A percentile compares a stretch with the other conserved stretches of the same genome.
phyloP scores from a whole-genome alignment of 306 rosid genomes.

The Pyrus betulifolia region DNA sequence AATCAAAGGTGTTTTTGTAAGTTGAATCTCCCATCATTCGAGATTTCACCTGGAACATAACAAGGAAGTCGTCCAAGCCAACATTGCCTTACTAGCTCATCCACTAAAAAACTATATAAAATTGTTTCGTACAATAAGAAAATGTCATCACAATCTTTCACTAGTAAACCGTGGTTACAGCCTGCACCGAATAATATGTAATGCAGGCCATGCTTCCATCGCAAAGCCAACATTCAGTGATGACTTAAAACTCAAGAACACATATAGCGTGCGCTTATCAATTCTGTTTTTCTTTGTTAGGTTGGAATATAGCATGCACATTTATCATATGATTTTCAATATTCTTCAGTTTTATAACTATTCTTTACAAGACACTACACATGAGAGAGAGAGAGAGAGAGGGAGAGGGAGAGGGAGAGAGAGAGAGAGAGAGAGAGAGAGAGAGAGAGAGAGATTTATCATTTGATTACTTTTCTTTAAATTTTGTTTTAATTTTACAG shows the following conservation, averaged over 20 bases:
- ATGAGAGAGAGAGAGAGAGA: no score
- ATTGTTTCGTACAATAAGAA: constrained; percentile 10
- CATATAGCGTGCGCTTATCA: neutral
- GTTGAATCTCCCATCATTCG: constrained; percentile 99
- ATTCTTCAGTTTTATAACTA: neutral
- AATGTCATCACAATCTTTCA: constrained; percentile 24
- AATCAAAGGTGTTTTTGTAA: constrained; percentile 81
- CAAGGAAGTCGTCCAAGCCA: constrained; percentile 25
- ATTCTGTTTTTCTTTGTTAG: neutral
- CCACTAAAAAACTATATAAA: constrained; percentile 18
- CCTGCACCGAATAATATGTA: neutral
- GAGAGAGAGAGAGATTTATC: neutral
- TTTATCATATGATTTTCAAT: neutral
- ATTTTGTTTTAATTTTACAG: neutral
- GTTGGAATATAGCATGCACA: neutral
- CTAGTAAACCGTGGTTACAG: constrained; percentile 17
- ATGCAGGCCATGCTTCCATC: neutral
- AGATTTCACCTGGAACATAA: constrained; percentile 73
- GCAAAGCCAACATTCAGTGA: constrained; percentile 2
- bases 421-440: no score
- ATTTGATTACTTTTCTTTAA: neutral
- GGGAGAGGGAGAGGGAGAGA: neutral
- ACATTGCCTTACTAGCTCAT: constrained; percentile 21
- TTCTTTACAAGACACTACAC: neutral
- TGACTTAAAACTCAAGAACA: neutral